phyloP scores from a whole-genome alignment of 176 grass and related monocot species.

The Oryza coarctata region DNA sequence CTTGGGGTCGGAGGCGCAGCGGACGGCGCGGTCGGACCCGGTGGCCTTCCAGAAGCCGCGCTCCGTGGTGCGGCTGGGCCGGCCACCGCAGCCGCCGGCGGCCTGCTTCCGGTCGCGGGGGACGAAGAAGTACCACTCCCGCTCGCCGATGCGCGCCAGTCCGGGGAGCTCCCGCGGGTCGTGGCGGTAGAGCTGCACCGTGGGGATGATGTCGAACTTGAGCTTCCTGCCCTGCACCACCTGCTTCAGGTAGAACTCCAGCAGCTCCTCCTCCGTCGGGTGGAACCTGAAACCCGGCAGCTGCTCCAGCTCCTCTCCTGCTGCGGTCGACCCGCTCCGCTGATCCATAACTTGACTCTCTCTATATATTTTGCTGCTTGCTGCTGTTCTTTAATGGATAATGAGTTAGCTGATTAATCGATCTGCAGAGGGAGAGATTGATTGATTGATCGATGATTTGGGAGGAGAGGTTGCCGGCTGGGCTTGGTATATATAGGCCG shows the following conservation, averaged over 20 bases:
- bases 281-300: slow-evolving; percentile 82
- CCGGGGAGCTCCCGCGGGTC: slow-evolving; percentile 79
- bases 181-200: slow-evolving; percentile 76
- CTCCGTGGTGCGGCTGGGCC: slow-evolving; percentile 84
- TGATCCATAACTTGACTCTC: no score
- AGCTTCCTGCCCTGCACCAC: slow-evolving; percentile 53
- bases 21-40: slow-evolving; percentile 75
- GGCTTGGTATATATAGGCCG: slow-evolving; percentile 40
- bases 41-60: slow-evolving; percentile 97
- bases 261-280: slow-evolving; percentile 83
- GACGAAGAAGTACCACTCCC: slow-evolving; percentile 99
- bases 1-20: slow-evolving; percentile 74
- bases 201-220: slow-evolving; percentile 83
- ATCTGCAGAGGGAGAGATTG: no score
- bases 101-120: slow-evolving; percentile 67
- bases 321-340: background rate
- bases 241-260: slow-evolving; percentile 89
- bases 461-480: background rate
- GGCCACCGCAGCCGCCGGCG: slow-evolving; percentile 41
- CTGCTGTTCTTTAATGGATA: background rate
- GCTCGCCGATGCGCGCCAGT: slow-evolving; percentile 72
- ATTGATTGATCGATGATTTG: background rate
- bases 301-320: background rate
- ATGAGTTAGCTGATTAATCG: background rate
- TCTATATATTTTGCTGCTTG: no score